Base-by-base conservation (phyloP, 2,329 filamentous ascomycete genomes). In the Nannizzia gypsea region DNA sequence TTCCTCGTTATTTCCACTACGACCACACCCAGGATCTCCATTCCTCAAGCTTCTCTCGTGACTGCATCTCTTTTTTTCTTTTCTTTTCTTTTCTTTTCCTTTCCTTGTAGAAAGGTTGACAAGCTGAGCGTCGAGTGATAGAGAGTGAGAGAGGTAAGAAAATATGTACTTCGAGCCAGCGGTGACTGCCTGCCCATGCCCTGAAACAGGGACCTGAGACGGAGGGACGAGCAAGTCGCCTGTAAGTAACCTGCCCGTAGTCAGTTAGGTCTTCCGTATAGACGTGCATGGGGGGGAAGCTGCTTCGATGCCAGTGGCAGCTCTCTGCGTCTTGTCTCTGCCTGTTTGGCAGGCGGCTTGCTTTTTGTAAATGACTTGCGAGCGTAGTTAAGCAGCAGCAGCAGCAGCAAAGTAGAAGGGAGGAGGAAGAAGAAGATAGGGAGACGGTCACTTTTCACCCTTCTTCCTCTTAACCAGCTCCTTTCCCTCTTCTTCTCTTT, bases 401-500 rank as follows among this genome's bases (percentile, higher is more conserved):
- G 31, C 31, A 36, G 31, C 31, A 34, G 31, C 31, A 36, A 36
- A 36, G 31, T 36, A 42, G 38, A 40, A 40, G 15, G 38, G 15
- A 42, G 38, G n/a, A 8, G 6, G 6, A 8, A 46, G 17, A 3
- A 9, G 42, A 13, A 6, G n/a, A 22, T 20, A 40, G 42, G 17
- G 15, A 15, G 40, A 15, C 3, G 38, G 38, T 42, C 40, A 20
- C 15, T 20, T 17, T 17, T 58, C 26, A 28, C 13, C 50, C 40
- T 42, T 36, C 11, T 22, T 46, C 59, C 17, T 44, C 54, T n/a
- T 24, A 31, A 8, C 26, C 26, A 20, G 20, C 28, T 42, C 34
- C 38, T 26, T 40, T 54, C 1, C 31, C 31, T 34, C 52, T 57
- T 59, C 60, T 61, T 64, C 62, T 56, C 60, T 57, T 48, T 57